Conservation (phyloP, 1,139 yeast species). For the Starmera stellimalicola region DNA sequence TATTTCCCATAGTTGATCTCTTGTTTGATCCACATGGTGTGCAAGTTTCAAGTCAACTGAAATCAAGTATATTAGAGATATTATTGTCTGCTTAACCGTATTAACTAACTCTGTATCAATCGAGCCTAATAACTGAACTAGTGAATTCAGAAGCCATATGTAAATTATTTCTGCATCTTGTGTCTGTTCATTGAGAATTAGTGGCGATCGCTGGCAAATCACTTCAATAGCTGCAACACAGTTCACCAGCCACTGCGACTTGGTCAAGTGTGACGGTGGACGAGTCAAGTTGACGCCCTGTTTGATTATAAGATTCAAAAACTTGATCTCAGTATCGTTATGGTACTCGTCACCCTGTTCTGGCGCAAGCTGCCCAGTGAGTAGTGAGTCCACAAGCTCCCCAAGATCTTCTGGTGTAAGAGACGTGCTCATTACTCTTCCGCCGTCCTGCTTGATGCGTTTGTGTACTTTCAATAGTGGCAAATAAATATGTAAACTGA, state of each 20-base stretch:
- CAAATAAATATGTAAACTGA: too few species aligned
- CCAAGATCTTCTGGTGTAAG: slow-evolving; percentile 1
- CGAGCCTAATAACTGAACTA: slow-evolving; percentile 11
- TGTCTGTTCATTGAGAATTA: slow-evolving; percentile 10
- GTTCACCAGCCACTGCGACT: slow-evolving; percentile 9
- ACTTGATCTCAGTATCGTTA: slow-evolving; percentile 4
- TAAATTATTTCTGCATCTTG: slow-evolving; percentile 3
- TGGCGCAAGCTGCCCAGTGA: slow-evolving; percentile 1
- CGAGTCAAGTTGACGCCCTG: slow-evolving; percentile 6
- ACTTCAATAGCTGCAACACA: slow-evolving; percentile 15
- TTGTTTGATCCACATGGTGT: slow-evolving; percentile 12
- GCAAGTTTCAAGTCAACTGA: slow-evolving; percentile 12
- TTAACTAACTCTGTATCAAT: slow-evolving; percentile 9
- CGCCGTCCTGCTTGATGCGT: too few species aligned
- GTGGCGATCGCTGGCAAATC: slow-evolving; percentile 13
- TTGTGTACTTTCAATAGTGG: too few species aligned
- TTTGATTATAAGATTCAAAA: slow-evolving; percentile 6
- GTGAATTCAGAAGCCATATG: slow-evolving; percentile 14
- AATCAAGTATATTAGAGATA: slow-evolving; percentile 14
- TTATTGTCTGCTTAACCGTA: slow-evolving; percentile 14
- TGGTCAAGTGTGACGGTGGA: slow-evolving; percentile 3
- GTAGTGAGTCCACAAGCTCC: slow-evolving; percentile 5
- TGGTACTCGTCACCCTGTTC: neutral
- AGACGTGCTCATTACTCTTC: neutral
- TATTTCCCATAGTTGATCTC: slow-evolving; percentile 7